Base-by-base conservation (phyloP, 2,329 filamentous ascomycete species). In the Cercospora zeina region DNA sequence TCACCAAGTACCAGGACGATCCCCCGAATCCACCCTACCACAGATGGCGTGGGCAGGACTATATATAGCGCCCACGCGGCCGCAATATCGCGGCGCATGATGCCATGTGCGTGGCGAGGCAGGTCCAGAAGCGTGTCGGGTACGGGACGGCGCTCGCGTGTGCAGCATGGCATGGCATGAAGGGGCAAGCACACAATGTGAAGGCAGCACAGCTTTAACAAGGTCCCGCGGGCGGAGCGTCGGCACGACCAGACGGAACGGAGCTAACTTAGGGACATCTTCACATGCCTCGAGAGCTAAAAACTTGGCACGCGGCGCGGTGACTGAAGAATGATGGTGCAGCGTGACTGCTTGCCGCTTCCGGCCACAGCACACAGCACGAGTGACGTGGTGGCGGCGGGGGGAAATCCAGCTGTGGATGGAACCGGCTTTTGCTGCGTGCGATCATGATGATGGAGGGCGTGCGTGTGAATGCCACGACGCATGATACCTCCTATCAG, bases 311-410 rank as follows among this genome's bases (percentile, higher is more conserved):
- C 56, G 33, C 31, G 56, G 33, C n/a, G 31, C 11, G 33, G 33
- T 54, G 49, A 53, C 21, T 45, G 58, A 33, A 54, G 47, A 24
- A 42, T 54, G 49, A 53, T 57, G 37, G 59, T 54, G 60, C 54
- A 58, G 59, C 45, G 59, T 62, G 59, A 62, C 59, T 39, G n/a
- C 16, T 33, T 62, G 34, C 59, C 59, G 10, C 24, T 39, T 58
- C 39, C 47, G 47, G 54, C 16, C 14, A n/a, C 16, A 45, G 37
- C 36, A 33, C 37, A 9, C 19, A 55, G 7, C 19, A 55, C 27
- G 30, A 21, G 58, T 59, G 58, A 54, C 47, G 50, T 54, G 14
- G 49, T 21, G 49, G 27, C 49, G 30, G n/a, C 27, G 13, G 16
- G 10, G 4, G 31, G 30, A 53, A 33, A 34, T 21, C 27, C 16